Conservation (phyloP, 345 rosid species). For the Populus pruinosa region DNA sequence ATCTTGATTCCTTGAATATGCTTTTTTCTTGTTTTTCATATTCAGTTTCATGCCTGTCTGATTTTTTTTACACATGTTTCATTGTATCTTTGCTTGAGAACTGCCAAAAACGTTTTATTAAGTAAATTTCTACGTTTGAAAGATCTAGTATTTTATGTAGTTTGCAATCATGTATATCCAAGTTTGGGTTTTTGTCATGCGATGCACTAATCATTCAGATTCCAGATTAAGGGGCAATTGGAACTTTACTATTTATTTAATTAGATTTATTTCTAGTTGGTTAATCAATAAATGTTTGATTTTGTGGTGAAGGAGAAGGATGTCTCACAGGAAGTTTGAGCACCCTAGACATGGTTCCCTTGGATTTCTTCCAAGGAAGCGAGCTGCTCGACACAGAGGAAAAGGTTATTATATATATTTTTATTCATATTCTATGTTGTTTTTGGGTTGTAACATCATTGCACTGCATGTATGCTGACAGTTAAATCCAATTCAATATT, state of each 20-base stretch:
- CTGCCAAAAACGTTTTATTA: neutral
- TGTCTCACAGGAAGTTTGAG: conserved; percentile 97
- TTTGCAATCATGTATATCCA: neutral
- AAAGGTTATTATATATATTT: conserved; percentile 36
- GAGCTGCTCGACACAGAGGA: conserved; percentile 86
- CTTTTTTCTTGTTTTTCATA: neutral
- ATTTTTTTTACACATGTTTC: neutral
- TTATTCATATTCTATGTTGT: neutral
- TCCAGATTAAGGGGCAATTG: neutral
- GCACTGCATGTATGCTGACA: neutral
- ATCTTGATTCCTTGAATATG: neutral
- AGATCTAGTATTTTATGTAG: neutral
- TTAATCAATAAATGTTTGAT: neutral
- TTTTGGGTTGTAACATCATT: neutral
- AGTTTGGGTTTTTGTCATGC: neutral
- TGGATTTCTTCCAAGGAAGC: conserved; percentile 87
- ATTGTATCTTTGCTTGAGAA: neutral
- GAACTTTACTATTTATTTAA: neutral
- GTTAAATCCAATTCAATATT: neutral
- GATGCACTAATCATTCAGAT: too few species aligned
- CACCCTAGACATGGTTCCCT: conserved; percentile 94
- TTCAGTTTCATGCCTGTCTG: neutral
- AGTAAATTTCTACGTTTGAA: neutral
- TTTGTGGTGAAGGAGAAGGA: conserved; percentile 28
- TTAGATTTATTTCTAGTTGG: neutral